Conservation (phyloP, 1,139 yeast genomes). For the Hanseniaspora gamundiae region DNA sequence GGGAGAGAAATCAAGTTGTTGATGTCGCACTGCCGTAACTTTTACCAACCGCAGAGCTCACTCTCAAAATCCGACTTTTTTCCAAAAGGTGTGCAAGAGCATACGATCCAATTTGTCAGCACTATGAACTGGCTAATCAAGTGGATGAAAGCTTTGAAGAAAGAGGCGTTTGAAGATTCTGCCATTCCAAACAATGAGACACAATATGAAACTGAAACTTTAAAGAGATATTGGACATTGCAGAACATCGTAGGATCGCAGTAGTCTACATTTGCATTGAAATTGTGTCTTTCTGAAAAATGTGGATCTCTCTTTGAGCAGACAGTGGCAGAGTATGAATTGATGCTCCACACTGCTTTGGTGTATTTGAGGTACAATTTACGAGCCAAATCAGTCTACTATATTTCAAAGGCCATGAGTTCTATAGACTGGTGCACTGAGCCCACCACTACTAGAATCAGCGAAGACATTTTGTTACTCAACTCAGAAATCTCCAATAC, state of each 20-base stretch:
- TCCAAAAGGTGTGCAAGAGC: slow-evolving; percentile 29
- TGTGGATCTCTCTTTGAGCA: slow-evolving; percentile 37
- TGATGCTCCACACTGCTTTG: slow-evolving; percentile 37
- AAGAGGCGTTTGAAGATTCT: slow-evolving; percentile 32
- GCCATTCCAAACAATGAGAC: slow-evolving; percentile 19
- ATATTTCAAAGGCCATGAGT: slow-evolving; percentile 36
- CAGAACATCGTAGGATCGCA: slow-evolving; percentile 24
- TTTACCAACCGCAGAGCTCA: slow-evolving; percentile 13
- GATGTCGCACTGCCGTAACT: slow-evolving; percentile 19
- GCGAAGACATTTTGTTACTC: slow-evolving; percentile 37
- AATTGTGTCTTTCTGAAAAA: slow-evolving; percentile 30
- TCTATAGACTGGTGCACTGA: slow-evolving; percentile 35
- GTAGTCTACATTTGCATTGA: slow-evolving; percentile 12
- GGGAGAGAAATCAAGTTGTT: slow-evolving; percentile 31
- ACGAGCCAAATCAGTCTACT: slow-evolving; percentile 49
- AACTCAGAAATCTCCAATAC: slow-evolving; percentile 19
- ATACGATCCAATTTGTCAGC: slow-evolving; percentile 36
- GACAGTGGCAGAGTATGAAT: slow-evolving; percentile 34
- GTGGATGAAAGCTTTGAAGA: slow-evolving; percentile 43
- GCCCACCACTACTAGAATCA: slow-evolving; percentile 44
- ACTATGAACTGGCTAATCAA: slow-evolving; percentile 37
- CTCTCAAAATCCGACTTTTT: slow-evolving; percentile 21
- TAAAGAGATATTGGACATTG: slow-evolving; percentile 42
- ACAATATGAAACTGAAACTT: slow-evolving; percentile 29
- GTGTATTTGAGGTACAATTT: slow-evolving; percentile 54